Conservation (phyloP, 352 stramenopile genomes). For the Phytopythium helicoides region DNA sequence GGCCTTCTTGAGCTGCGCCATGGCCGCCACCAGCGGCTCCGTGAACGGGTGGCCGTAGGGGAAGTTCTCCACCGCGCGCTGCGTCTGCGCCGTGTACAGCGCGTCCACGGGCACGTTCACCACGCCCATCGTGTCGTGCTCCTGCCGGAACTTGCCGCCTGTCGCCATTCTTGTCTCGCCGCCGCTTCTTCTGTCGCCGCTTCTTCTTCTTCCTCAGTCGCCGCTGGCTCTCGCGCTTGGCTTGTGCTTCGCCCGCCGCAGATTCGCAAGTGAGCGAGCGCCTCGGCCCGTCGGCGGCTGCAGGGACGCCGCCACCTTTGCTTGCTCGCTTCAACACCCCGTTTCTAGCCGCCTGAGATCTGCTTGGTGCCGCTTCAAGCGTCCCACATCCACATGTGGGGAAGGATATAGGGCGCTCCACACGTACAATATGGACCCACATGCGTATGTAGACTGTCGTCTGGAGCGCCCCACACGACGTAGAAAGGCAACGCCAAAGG, state of each 20-base stretch:
- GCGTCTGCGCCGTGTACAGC: conserved; percentile 54
- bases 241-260: neutral
- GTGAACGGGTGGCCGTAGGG: conserved; percentile 47
- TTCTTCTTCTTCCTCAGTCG: too few species aligned
- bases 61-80: conserved; percentile 53
- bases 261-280: neutral
- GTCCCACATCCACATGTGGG: neutral
- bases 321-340: neutral
- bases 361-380: conserved; percentile 4
- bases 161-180: conserved; percentile 6
- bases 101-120: conserved; percentile 42
- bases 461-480: neutral
- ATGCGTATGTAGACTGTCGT: too few species aligned
- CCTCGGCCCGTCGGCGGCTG: neutral
- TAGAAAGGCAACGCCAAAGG: neutral
- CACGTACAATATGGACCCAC: too few species aligned
- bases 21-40: conserved; percentile 32
- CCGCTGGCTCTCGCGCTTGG: too few species aligned
- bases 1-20: conserved; percentile 49
- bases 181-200: too few species aligned
- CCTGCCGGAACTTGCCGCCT: conserved; percentile 29
- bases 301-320: too few species aligned
- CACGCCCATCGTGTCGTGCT: conserved; percentile 54
- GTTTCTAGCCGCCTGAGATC: too few species aligned
- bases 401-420: neutral